Conservation (phyloP, 2,329 filamentous ascomycete species). For the Gremmenia infestans region DNA sequence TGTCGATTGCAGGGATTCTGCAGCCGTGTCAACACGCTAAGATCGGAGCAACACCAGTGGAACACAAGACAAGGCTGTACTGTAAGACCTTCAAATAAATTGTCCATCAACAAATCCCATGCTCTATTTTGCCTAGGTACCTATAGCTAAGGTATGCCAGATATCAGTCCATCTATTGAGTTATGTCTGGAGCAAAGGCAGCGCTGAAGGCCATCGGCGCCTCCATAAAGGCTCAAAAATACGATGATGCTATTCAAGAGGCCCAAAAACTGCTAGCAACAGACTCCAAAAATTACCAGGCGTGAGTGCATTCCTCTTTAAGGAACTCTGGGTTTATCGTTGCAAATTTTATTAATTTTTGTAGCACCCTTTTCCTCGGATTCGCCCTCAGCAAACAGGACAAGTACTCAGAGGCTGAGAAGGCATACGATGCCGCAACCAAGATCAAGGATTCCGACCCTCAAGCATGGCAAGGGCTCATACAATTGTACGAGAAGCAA, state of each 20-base stretch:
- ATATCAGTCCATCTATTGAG: not conserved
- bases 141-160: slow-evolving; percentile 14
- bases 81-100: not conserved
- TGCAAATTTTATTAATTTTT: slow-evolving; percentile 7
- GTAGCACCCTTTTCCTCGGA: slow-evolving; percentile 77
- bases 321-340: not conserved
- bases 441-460: slow-evolving; percentile 67
- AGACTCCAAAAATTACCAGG: slow-evolving; percentile 78
- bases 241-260: slow-evolving; percentile 67
- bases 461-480: slow-evolving; percentile 87
- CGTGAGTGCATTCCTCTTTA: slow-evolving; percentile 43
- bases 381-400: slow-evolving; percentile 77
- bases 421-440: slow-evolving; percentile 68
- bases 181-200: slow-evolving; percentile 50
- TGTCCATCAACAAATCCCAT: not conserved
- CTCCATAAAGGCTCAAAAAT: slow-evolving; percentile 73
- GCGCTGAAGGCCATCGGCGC: slow-evolving; percentile 77
- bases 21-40: no score
- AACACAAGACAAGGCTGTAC: not conserved
- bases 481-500: slow-evolving; percentile 80
- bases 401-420: slow-evolving; percentile 67
- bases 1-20: no score
- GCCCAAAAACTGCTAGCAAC: slow-evolving; percentile 63
- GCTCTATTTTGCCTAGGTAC: not conserved
- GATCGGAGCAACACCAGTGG: not conserved